phyloP scores from a whole-genome alignment of 2,329 filamentous ascomycete species.

The Colletotrichum noveboracense region DNA sequence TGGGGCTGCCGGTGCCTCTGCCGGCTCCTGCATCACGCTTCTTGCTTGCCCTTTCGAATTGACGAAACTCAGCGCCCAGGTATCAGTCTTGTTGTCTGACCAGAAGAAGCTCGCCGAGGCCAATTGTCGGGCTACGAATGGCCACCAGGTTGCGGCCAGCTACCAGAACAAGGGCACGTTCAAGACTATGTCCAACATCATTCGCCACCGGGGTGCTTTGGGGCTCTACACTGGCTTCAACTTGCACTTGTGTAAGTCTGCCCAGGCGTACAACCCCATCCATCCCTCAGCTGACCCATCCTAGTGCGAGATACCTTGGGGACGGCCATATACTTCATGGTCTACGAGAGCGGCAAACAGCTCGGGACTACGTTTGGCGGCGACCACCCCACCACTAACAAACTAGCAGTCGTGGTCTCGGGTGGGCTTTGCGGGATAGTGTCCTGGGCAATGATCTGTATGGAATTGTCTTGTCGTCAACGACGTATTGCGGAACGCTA shows the following conservation, averaged over 20 bases:
- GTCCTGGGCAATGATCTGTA: slow-evolving; percentile 80
- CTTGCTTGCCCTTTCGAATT: slow-evolving; percentile 88
- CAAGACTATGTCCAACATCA: slow-evolving; percentile 77
- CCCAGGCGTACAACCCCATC: slow-evolving; percentile 13
- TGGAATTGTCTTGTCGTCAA: slow-evolving; percentile 34
- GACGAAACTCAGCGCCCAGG: slow-evolving; percentile 87
- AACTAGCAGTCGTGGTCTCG: slow-evolving; percentile 77
- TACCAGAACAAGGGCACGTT: slow-evolving; percentile 82
- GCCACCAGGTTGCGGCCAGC: slow-evolving; percentile 66
- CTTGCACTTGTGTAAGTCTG: slow-evolving; percentile 73
- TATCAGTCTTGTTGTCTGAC: slow-evolving; percentile 77
- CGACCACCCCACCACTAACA: slow-evolving; percentile 76
- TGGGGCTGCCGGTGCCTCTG: slow-evolving; percentile 77
- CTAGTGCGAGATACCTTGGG: slow-evolving; percentile 82
- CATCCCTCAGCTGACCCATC: background rate
- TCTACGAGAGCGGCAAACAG: slow-evolving; percentile 87
- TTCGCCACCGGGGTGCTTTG: slow-evolving; percentile 73
- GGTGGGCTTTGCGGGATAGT: slow-evolving; percentile 84
- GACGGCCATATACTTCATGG: slow-evolving; percentile 86
- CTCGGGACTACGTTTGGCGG: slow-evolving; percentile 76
- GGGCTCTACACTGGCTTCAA: slow-evolving; percentile 84
- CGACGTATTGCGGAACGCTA: background rate
- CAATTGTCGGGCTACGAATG: slow-evolving; percentile 46
- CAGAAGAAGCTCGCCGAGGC: slow-evolving; percentile 45
- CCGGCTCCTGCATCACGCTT: slow-evolving; percentile 79